Evolutionary conservation across 805 yeast species (phyloP).

Genomic region (Candida chilensis): DNA sequence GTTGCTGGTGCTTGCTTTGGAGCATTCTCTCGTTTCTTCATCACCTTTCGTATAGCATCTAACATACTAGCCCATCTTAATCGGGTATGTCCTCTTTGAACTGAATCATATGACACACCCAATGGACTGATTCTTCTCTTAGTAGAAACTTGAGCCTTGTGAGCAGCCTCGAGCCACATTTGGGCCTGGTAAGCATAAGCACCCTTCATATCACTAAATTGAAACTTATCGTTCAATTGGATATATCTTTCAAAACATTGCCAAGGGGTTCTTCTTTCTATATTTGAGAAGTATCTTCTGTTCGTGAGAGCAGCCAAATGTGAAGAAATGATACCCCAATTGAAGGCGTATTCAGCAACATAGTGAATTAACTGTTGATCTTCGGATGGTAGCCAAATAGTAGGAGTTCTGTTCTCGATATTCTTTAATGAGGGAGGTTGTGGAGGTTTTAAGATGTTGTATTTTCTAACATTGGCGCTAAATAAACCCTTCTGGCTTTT

Average conservation of each 20-base stretch:
- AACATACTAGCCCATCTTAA: conserved; percentile 96
- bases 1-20: conserved; percentile 24
- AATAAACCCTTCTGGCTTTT: conserved; percentile 50
- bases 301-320: conserved; percentile 63
- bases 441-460: conserved; percentile 74
- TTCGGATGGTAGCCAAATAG: conserved; percentile 94
- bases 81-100: conserved; percentile 86
- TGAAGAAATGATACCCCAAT: conserved; percentile 88
- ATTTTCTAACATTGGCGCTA: conserved; percentile 44
- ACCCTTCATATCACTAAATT: conserved; percentile 81
- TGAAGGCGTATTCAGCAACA: conserved; percentile 80
- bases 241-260: conserved; percentile 96
- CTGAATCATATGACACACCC: conserved; percentile 89
- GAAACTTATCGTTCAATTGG: conserved; percentile 84
- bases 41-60: conserved; percentile 86
- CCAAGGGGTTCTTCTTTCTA: conserved; percentile 97
- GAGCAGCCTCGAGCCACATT: conserved; percentile 88
- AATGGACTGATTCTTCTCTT: conserved; percentile 85
- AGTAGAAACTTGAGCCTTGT: conserved; percentile 78
- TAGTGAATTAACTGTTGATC: conserved; percentile 72
- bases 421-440: conserved; percentile 80
- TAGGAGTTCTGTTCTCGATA: conserved; percentile 78
- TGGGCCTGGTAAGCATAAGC: conserved; percentile 76
- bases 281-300: conserved; percentile 70
- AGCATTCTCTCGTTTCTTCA: conserved; percentile 79